Conservation (phyloP, 2,329 filamentous ascomycete species). For the Eutypa lata region DNA sequence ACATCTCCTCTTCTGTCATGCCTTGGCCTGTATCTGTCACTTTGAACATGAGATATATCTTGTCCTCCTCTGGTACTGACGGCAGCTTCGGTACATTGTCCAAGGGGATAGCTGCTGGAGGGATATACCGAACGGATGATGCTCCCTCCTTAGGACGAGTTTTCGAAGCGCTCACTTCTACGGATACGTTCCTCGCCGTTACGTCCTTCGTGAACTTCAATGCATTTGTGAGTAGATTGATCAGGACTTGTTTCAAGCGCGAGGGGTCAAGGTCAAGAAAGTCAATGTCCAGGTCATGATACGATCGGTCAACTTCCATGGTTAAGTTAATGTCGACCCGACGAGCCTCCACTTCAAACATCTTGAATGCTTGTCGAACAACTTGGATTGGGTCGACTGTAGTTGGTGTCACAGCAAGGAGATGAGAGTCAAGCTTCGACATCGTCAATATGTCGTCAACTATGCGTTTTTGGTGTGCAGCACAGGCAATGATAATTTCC, state of each 20-base stretch:
- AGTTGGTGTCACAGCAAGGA: conserved; percentile 65
- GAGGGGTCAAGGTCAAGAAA: conserved; percentile 73
- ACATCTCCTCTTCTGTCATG: conserved; percentile 59
- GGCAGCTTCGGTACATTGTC: conserved; percentile 51
- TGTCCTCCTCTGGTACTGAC: conserved; percentile 36
- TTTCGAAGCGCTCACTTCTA: conserved; percentile 46
- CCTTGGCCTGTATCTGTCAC: conserved; percentile 68
- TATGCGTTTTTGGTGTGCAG: conserved; percentile 71
- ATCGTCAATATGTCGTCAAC: conserved; percentile 64
- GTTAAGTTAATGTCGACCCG: conserved; percentile 68
- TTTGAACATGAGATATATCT: conserved; percentile 67
- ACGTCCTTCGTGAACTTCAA: conserved; percentile 62
- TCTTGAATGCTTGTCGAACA: conserved; percentile 65
- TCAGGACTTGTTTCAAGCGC: conserved; percentile 69
- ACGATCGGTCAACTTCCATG: conserved; percentile 64
- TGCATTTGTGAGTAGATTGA: conserved; percentile 68
- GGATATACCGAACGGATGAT: conserved; percentile 60
- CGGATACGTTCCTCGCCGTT: conserved; percentile 52
- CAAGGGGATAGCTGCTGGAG: conserved; percentile 33
- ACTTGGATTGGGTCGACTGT: conserved; percentile 64
- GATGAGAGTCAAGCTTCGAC: conserved; percentile 66
- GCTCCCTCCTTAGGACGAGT: conserved; percentile 38
- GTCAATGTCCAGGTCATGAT: conserved; percentile 58
- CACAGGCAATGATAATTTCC: conserved; percentile 70
- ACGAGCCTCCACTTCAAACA: conserved; percentile 72